Base-by-base conservation (phyloP, 768 basidiomycete species). In the Pisolithus microcarpus region DNA sequence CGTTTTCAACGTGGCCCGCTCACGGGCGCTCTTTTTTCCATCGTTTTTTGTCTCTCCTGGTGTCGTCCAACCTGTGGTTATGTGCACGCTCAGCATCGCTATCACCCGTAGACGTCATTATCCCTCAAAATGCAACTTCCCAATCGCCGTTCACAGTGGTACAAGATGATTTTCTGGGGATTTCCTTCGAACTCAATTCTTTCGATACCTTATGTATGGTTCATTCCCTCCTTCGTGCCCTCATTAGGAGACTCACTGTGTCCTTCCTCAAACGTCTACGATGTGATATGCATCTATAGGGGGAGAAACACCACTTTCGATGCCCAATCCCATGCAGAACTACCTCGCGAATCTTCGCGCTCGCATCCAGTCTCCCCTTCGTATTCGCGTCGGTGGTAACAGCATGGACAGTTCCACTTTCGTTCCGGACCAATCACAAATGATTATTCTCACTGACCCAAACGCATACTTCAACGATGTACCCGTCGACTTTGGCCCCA, bases 361-460 rank as follows among this genome's bases (percentile, higher is more conserved):
- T 2, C 58, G 68, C 6, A 60, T 65, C 49, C 61, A 66, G 1
- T 65, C 66, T 40, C 70, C 71, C 8, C 58, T 72, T 7, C 62
- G 71, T 15, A 66, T 73, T 36, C 61, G 71, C 9, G 55, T 73
- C 16, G 72, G 72, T 8, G 72, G 72, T 7, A 73, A 73, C 49
- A 63, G 62, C 8, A 72, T 73, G 69, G 71, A 73, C 43, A 64
- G 65, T 63, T 72, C 70, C 21, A 68, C 63, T 3, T 72, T 70
- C 48, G 57, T 65, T 5, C 59, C 63, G 0, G 43, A 54, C 28
- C 62, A 66, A 42, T 58, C 49, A 5, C 39, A 59, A 7, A 62
- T 70, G 50, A 53, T 72, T 40, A 58, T 62, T 37, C 56, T 62
- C 42, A 64, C 61, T 11, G 69, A 72, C 50, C 69, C 68, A 2